Percentiles rank a stretch among this genome's conserved stretches.
phyloP scores from a whole-genome alignment of 768 basidiomycete species.

The Inosperma sp. region DNA sequence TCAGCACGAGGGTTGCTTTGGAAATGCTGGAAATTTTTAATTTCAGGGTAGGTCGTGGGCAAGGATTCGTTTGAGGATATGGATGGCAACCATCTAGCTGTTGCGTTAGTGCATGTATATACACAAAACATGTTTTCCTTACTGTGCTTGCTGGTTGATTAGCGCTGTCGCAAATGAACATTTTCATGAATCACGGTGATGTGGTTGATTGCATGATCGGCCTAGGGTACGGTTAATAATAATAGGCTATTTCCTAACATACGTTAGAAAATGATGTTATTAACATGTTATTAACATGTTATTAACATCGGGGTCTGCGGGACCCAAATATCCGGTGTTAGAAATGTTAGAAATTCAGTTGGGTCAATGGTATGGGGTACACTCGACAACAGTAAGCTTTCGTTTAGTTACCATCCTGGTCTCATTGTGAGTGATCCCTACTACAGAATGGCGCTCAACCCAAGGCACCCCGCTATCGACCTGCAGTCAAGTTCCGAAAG shows the following conservation, averaged over 20 bases:
- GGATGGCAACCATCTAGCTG: no score
- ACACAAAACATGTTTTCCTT: no score
- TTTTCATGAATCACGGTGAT: no score
- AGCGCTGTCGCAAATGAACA: no score
- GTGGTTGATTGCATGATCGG: no score
- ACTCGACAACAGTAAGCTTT: slow-evolving; percentile 5
- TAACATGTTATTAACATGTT: neutral
- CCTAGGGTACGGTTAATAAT: no score
- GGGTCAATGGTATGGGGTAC: neutral
- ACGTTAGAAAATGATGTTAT: neutral
- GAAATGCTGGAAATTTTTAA: no score
- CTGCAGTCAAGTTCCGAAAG: slow-evolving; percentile 1
- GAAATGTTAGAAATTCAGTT: neutral
- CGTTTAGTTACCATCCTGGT: neutral
- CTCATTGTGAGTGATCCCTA: neutral
- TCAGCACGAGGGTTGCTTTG: no score
- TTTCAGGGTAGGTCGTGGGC: no score
- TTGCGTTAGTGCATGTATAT: no score
- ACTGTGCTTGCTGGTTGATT: no score
- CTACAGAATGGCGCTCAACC: slow-evolving; percentile 1
- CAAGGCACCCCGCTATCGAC: neutral
- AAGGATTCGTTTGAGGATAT: no score
- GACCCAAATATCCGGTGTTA: neutral
- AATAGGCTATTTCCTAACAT: neutral
- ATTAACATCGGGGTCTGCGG: neutral